Conservation (phyloP, 805 yeast genomes). For the Candida coquimbonensis region DNA sequence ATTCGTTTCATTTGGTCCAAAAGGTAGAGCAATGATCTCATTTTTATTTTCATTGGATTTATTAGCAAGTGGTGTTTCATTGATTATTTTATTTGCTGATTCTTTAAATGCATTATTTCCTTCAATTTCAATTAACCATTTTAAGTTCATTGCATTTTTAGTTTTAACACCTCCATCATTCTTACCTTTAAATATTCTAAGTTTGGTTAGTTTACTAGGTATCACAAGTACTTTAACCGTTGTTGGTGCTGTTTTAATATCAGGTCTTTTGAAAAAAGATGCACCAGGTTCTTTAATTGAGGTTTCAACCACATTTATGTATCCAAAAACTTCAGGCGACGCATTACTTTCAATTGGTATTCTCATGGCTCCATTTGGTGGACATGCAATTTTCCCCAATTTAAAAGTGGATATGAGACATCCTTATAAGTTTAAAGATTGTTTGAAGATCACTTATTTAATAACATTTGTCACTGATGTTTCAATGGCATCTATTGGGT, state of each 20-base stretch:
- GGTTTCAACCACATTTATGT: constrained; percentile 58
- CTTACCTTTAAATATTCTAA: constrained; percentile 65
- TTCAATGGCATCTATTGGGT: constrained; percentile 60
- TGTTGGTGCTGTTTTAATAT: constrained; percentile 46
- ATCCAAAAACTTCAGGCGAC: constrained; percentile 49
- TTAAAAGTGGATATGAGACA: constrained; percentile 65
- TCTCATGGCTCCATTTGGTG: constrained; percentile 78
- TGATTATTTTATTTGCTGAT: constrained; percentile 79
- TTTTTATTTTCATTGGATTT: constrained; percentile 69
- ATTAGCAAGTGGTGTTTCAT: constrained; percentile 73
- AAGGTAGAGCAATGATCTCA: constrained; percentile 69
- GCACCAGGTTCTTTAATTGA: constrained; percentile 70
- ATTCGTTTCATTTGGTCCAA: constrained; percentile 74
- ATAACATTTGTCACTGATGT: constrained; percentile 56
- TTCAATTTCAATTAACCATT: constrained; percentile 40
- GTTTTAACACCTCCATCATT: constrained; percentile 77
- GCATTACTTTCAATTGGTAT: constrained; percentile 59
- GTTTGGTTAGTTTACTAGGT: constrained; percentile 64
- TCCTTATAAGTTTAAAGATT: constrained; percentile 46
- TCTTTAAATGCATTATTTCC: constrained; percentile 69
- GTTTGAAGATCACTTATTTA: constrained; percentile 51
- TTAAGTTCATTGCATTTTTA: constrained; percentile 62
- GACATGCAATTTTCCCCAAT: constrained; percentile 76
- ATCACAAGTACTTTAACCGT: constrained; percentile 64
- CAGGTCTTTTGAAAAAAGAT: constrained; percentile 54